Evolutionary conservation across 148 eudicot genomes (phyloP).

Genomic region (Agrostemma githago): DNA sequence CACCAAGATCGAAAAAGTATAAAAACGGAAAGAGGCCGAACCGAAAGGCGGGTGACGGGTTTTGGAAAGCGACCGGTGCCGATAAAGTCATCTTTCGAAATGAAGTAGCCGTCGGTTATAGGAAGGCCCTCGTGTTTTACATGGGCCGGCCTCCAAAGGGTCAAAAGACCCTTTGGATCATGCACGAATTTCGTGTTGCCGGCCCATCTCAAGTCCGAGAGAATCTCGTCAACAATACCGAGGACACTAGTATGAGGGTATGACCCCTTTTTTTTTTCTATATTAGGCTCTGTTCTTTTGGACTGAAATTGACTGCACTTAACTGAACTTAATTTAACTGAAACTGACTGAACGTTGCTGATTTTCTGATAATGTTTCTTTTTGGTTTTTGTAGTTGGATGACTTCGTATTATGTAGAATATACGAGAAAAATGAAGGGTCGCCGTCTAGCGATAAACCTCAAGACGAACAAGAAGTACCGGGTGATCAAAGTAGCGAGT

Average conservation of each 20-base stretch:
- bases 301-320: no score
- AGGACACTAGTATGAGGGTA: slow-evolving; percentile 6
- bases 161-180: slow-evolving; percentile 71
- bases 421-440: neutral
- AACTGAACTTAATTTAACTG: no score
- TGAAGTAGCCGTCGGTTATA: slow-evolving; percentile 44
- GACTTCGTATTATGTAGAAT: neutral
- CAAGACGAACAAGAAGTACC: neutral
- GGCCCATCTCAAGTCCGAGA: neutral
- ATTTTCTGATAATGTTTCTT: neutral
- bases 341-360: no score
- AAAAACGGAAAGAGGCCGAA: slow-evolving; percentile 68
- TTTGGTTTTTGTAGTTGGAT: neutral
- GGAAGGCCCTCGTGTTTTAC: slow-evolving; percentile 73
- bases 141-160: slow-evolving; percentile 76
- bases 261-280: no score
- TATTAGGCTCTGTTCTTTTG: no score
- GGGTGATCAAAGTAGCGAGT: neutral
- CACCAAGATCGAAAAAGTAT: slow-evolving; percentile 76
- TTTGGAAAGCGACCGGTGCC: slow-evolving; percentile 84
- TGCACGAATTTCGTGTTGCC: slow-evolving; percentile 63
- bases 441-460: neutral
- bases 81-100: slow-evolving; percentile 51
- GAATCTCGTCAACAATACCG: neutral
- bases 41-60: slow-evolving; percentile 65